Conservation (phyloP, 257 asterid species). For the Ballota nigra region DNA sequence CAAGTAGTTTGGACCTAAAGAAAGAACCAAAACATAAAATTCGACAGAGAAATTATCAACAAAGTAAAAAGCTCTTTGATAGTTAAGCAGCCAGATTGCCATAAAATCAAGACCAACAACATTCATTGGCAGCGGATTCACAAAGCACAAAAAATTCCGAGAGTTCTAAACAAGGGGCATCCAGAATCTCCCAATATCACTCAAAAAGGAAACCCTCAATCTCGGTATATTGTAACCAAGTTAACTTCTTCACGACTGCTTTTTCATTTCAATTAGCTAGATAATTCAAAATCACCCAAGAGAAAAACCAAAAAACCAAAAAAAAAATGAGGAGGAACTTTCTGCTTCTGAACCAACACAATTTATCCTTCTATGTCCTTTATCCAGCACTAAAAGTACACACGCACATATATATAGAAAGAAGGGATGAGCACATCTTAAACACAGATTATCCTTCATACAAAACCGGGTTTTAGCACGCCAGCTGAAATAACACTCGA, state of each 20-base stretch:
- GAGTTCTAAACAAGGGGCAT: neutral
- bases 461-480: neutral
- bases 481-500: neutral
- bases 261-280: neutral
- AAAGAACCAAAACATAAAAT: neutral
- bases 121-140: neutral
- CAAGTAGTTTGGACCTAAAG: neutral
- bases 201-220: neutral
- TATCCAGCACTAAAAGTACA: neutral
- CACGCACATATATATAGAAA: neutral
- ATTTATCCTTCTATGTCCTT: neutral
- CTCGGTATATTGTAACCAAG: neutral
- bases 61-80: neutral
- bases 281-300: neutral
- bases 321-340: neutral
- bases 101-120: conserved; percentile 1
- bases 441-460: neutral
- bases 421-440: neutral
- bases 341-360: conserved; percentile 11
- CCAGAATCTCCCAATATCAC: neutral
- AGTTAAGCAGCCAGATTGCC: neutral
- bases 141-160: neutral
- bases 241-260: neutral
- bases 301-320: no score
- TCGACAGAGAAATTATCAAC: neutral